Conservation (phyloP, 2,329 filamentous ascomycete species). For the Sporothrix pseudoabietina region DNA sequence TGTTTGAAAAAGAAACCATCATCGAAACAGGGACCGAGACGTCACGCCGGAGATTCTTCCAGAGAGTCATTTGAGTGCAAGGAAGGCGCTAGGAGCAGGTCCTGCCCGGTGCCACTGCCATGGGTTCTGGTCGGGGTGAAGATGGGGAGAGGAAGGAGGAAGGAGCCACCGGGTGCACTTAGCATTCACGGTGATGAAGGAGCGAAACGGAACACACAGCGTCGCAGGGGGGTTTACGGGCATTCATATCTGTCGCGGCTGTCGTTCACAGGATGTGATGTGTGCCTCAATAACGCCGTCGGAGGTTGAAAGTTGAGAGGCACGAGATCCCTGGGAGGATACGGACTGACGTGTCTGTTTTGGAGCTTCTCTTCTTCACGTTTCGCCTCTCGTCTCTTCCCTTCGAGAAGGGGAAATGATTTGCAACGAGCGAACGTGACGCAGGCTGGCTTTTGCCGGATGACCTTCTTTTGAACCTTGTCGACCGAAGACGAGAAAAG, state of each 20-base stretch:
- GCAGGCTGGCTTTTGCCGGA: not conserved
- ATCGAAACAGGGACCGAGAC: not conserved
- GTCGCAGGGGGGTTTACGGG: not conserved
- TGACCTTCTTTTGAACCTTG: not conserved
- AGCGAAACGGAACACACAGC: not conserved
- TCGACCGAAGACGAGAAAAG: not conserved
- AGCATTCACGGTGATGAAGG: not conserved
- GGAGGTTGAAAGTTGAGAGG: not conserved
- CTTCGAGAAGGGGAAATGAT: conserved; percentile 14
- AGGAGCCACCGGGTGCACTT: not conserved
- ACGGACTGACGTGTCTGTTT: not conserved
- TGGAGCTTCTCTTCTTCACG: not conserved
- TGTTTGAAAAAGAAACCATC: not conserved
- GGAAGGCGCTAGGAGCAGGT: conserved; percentile 26
- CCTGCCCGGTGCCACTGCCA: conserved; percentile 33
- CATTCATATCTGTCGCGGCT: not conserved
- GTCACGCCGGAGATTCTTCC: not conserved
- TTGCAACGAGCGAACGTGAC: conserved; percentile 16
- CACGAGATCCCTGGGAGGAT: not conserved
- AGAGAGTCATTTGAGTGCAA: not conserved
- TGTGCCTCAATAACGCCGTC: not conserved
- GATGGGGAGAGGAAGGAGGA: not conserved
- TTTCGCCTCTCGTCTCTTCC: not conserved
- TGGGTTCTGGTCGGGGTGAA: conserved; percentile 25
- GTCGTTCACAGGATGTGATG: not conserved